These are phyloP conservation scores for Cladosporium oxysporum DNA, from an alignment of 2,329 filamentous ascomycete genomes.

Conservation along the genomic window DNA sequence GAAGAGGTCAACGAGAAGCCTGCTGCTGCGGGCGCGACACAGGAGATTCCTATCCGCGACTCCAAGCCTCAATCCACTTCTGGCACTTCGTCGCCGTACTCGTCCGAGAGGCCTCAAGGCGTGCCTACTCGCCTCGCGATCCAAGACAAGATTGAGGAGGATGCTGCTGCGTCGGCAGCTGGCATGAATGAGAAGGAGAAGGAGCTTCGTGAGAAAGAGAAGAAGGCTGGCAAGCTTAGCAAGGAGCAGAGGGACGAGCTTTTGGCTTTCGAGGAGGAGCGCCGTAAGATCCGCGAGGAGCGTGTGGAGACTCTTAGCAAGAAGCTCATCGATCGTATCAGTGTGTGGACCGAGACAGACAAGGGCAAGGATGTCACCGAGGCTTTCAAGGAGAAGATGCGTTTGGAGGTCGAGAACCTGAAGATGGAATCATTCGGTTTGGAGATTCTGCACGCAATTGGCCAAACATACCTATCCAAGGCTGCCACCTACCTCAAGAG, in stretches of 20 bases:
- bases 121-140: conserved; percentile 82
- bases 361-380: conserved; percentile 79
- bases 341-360: conserved; percentile 96
- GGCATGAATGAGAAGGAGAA: conserved; percentile 73
- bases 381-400: conserved; percentile 92
- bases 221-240: conserved; percentile 82
- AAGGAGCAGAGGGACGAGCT: conserved; percentile 95
- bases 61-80: conserved; percentile 26
- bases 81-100: conserved; percentile 49
- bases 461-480: conserved; percentile 85
- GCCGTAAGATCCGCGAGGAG: conserved; percentile 80
- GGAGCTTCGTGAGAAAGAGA: conserved; percentile 75
- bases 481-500: conserved; percentile 85
- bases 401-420: conserved; percentile 91
- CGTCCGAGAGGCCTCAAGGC: conserved; percentile 43
- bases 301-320: conserved; percentile 79
- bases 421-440: conserved; percentile 99
- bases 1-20: conserved; percentile 22
- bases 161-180: conserved; percentile 64
- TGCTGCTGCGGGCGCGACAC: conserved; percentile 21
- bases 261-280: conserved; percentile 83
- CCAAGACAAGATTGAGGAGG: conserved; percentile 84
- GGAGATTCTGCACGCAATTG: conserved; percentile 94
- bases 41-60: conserved; percentile 31
- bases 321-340: conserved; percentile 87